Base-by-base conservation (phyloP, 768 basidiomycete genomes). In the Pleurotus djamor region DNA sequence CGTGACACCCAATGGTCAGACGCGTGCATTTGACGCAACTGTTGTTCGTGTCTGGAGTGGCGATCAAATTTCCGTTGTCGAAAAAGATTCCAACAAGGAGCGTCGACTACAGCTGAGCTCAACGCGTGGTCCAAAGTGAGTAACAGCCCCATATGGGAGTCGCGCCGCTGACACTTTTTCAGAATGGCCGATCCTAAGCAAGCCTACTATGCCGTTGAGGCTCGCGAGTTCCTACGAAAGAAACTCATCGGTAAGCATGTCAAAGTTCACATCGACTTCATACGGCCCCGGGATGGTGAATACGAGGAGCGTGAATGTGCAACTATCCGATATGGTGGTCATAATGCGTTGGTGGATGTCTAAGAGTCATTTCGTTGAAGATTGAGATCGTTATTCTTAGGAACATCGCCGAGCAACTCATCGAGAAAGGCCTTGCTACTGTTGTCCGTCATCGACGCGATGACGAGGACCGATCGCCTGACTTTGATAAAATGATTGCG, bases 401-500 rank as follows among this genome's bases (percentile, higher is more conserved):
- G 56, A 98, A 97, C 68, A 78, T 98, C 52, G 91, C 96, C 0
- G 95, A 96, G 68, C 91, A 94, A 69, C 75, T 99, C 36, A 86
- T 98, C 54, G 97, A 98, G 68, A 94, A 94, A 67, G 96, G 97
- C 49, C 76, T 96, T 34, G 93, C 94, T 3, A 90, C 86, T 58
- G 89, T 91, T 8, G 86, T 98, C 32, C 87, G 96, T 48, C 96
- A 99, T 74, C 91, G 88, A 68, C 86, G 93, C 17, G 96, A 96
- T 65, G 96, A 98, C 68, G 96, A 98, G 72, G 92, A 96, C 66
- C 85, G 96, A 49, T 96, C 96, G n/a, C 82, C 89, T 5, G 96
- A 98, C 68, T 94, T 94, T 64, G 97, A 99, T 76, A 95, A 94
- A 75, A 78, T 98, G 47, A 94, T 98, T 83, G 86, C 88, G 33